phyloP scores from a whole-genome alignment of 2,329 filamentous ascomycete species.

The Diatrype stigma region DNA sequence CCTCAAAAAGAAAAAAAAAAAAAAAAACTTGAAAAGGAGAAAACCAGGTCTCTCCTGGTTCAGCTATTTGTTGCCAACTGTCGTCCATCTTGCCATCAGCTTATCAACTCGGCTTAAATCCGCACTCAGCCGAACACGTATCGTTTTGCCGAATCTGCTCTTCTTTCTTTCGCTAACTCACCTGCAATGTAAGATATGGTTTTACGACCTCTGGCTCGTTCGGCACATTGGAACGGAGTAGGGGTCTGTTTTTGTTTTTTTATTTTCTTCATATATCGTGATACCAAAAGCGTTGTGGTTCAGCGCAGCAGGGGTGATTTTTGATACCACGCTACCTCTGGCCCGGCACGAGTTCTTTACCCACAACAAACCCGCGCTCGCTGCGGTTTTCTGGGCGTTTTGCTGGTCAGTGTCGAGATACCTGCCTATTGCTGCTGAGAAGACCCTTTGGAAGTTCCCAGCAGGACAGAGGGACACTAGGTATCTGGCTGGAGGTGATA shows the following conservation, averaged over 20 bases:
- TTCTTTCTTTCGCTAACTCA: not conserved
- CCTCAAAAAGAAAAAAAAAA: slow-evolving; percentile 5
- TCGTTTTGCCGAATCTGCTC: not conserved
- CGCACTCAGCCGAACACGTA: not conserved
- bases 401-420: no score
- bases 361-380: not conserved
- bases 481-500: not conserved
- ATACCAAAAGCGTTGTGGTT: slow-evolving; percentile 17
- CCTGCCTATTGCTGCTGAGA: no score
- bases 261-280: slow-evolving; percentile 21
- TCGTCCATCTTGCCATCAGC: not conserved
- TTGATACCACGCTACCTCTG: slow-evolving; percentile 24
- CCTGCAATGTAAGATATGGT: not conserved
- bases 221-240: slow-evolving; percentile 3
- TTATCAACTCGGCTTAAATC: not conserved
- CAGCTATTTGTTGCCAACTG: slow-evolving; percentile 7
- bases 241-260: slow-evolving; percentile 11
- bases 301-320: slow-evolving; percentile 16
- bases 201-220: not conserved
- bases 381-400: no score
- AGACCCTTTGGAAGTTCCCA: not conserved
- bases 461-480: not conserved
- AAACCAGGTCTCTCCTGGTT: slow-evolving; percentile 12
- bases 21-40: slow-evolving; percentile 17
- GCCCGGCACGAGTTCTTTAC: not conserved